Conservation (phyloP, 768 basidiomycete species). For the Mycena rosella region DNA sequence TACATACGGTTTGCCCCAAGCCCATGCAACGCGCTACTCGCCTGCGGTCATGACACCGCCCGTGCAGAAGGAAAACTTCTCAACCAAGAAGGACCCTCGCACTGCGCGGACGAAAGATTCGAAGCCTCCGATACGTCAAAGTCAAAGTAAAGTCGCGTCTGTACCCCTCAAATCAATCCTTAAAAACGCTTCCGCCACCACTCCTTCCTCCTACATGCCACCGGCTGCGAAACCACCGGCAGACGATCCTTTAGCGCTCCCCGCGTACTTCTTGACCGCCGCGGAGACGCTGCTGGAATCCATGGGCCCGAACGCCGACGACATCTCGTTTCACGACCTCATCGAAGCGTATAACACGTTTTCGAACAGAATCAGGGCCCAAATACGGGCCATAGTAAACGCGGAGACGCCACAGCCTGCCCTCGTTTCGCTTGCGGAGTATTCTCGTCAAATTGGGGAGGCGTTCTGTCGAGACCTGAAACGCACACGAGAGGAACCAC, state of each 20-base stretch:
- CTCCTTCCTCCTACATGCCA: constrained; percentile 29
- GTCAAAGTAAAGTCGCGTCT: constrained; percentile 17
- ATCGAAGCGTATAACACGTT: constrained; percentile 72
- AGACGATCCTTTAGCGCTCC: constrained; percentile 33
- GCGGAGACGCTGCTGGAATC: constrained; percentile 63
- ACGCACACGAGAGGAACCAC: constrained; percentile 49
- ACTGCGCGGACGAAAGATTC: constrained; percentile 10
- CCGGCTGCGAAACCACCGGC: constrained; percentile 13
- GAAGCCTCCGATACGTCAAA: background rate
- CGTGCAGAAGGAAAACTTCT: constrained; percentile 35
- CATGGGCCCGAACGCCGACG: constrained; percentile 48
- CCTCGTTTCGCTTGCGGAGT: constrained; percentile 46
- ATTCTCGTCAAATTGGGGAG: constrained; percentile 50
- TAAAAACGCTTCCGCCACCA: constrained; percentile 20
- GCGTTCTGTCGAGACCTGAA: constrained; percentile 67
- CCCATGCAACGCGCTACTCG: constrained; percentile 22
- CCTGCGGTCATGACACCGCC: constrained; percentile 34
- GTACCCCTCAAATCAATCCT: constrained; percentile 34
- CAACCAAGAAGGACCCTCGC: constrained; percentile 7
- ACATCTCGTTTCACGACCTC: constrained; percentile 65
- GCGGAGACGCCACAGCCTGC: constrained; percentile 36
- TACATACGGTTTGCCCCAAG: background rate
- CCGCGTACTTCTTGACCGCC: constrained; percentile 55
- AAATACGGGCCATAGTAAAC: constrained; percentile 38
- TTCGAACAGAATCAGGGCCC: constrained; percentile 56